These are phyloP conservation scores for Vanrija pseudolonga DNA, from an alignment of 1,284 basidiomycete species.

Conservation along the genomic window DNA sequence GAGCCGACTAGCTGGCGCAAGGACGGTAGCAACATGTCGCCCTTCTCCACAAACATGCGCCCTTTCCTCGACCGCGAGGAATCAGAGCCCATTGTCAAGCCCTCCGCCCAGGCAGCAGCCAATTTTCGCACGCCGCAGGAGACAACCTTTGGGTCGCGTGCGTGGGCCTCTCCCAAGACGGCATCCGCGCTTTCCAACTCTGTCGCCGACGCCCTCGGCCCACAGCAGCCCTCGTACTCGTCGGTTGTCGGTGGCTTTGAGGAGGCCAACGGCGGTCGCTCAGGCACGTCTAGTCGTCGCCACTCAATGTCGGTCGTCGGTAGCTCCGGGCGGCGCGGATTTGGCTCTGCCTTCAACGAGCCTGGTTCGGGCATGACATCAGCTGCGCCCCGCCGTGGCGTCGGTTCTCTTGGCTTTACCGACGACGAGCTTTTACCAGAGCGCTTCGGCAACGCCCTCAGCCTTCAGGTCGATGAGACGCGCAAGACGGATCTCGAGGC, in stretches of 20 bases:
- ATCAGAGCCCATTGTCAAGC: background rate
- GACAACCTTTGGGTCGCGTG: slow-evolving; percentile 20
- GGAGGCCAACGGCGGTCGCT: slow-evolving; percentile 27
- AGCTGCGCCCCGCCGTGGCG: slow-evolving; percentile 55
- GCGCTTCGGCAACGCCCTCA: slow-evolving; percentile 61
- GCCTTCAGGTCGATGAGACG: slow-evolving; percentile 55
- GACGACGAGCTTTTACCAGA: slow-evolving; percentile 73
- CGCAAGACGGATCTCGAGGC: slow-evolving; percentile 8
- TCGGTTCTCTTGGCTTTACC: slow-evolving; percentile 53
- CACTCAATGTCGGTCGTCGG: slow-evolving; percentile 79
- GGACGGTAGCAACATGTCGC: slow-evolving; percentile 40
- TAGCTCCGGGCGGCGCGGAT: slow-evolving; percentile 34
- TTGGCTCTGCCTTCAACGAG: slow-evolving; percentile 39
- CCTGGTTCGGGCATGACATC: slow-evolving; percentile 58
- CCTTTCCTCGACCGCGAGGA: slow-evolving; percentile 15
- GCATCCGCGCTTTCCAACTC: slow-evolving; percentile 29
- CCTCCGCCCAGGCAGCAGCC: slow-evolving; percentile 4
- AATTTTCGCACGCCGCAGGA: slow-evolving; percentile 28
- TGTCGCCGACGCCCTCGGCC: slow-evolving; percentile 28
- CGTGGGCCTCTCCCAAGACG: slow-evolving; percentile 19
- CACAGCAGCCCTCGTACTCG: slow-evolving; percentile 19
- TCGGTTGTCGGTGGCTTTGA: slow-evolving; percentile 32
- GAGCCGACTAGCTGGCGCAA: slow-evolving; percentile 25
- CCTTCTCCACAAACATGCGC: slow-evolving; percentile 33
- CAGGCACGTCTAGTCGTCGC: slow-evolving; percentile 72